Evolutionary conservation across 257 asterid species (phyloP).

Genomic region (Solanum infundibuliforme): DNA sequence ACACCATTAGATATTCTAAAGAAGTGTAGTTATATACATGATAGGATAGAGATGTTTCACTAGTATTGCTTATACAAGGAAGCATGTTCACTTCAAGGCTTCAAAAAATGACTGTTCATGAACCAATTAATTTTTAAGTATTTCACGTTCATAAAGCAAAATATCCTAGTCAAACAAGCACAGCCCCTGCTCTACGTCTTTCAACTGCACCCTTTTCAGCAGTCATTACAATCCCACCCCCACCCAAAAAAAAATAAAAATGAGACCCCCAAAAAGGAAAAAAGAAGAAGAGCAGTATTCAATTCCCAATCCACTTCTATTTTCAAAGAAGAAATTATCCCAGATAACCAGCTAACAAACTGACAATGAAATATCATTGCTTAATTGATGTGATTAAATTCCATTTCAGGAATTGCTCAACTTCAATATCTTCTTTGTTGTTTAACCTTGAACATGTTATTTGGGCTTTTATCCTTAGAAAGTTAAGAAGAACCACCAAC

Average conservation of each 20-base stretch:
- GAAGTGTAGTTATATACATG: not conserved
- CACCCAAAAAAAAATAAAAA: too few relatives aligned
- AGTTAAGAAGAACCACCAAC: not conserved
- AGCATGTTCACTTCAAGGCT: not conserved
- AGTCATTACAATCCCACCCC: not conserved
- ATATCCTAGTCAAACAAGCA: not conserved
- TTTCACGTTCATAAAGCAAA: not conserved
- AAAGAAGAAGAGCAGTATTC: not conserved
- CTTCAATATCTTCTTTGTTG: not conserved
- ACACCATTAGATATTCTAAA: not conserved
- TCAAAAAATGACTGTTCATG: not conserved
- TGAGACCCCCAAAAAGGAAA: not conserved
- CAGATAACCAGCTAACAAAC: not conserved
- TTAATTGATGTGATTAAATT: not conserved
- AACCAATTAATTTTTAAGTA: not conserved
- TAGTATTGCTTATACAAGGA: not conserved
- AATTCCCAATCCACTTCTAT: not conserved
- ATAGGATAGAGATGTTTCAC: not conserved
- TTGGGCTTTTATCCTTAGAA: not conserved
- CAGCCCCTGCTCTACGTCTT: not conserved
- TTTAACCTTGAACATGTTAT: not conserved
- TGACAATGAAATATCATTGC: not conserved
- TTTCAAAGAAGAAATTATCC: not conserved
- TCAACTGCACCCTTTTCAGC: not conserved
- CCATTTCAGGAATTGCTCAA: not conserved